Evolutionary conservation across 2,329 filamentous ascomycete species (phyloP).

Genomic region (Aspergillus brunneoviolaceus): DNA sequence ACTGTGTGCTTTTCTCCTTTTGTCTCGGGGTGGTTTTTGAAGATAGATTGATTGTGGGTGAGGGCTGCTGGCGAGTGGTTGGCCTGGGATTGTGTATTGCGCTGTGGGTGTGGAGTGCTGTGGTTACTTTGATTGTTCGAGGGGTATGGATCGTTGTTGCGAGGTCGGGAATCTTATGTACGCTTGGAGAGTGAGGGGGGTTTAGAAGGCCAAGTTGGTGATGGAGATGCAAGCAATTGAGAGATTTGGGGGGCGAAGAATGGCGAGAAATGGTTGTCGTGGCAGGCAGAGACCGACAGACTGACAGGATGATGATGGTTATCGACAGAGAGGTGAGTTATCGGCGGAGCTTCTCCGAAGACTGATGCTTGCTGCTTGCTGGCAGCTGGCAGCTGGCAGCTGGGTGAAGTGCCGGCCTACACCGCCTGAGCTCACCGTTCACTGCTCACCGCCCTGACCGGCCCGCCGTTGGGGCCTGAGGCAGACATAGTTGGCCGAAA

Average conservation of each 20-base stretch:
- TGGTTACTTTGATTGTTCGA: background rate
- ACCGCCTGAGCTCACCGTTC: background rate
- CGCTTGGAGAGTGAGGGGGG: too few species aligned
- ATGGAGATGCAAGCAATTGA: too few species aligned
- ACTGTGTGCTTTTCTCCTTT: background rate
- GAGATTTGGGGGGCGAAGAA: background rate
- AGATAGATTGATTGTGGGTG: too few species aligned
- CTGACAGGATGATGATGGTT: constrained; percentile 1
- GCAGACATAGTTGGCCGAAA: background rate
- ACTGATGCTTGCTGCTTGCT: background rate
- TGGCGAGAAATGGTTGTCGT: background rate
- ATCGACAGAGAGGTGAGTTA: constrained; percentile 4
- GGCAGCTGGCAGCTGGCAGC: background rate
- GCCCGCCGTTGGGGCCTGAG: background rate
- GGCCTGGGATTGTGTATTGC: background rate
- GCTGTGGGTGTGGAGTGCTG: background rate
- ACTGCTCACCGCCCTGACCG: background rate
- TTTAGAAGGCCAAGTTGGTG: too few species aligned
- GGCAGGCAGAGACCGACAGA: background rate
- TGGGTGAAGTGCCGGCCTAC: too few species aligned
- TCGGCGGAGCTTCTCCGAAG: constrained; percentile 4
- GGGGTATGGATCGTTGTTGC: background rate
- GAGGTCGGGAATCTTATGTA: background rate
- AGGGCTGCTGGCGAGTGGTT: background rate
- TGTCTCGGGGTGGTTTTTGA: background rate